Evolutionary conservation across 177 flowering plant genomes (phyloP).

Genomic region (Telopea speciosissima): DNA sequence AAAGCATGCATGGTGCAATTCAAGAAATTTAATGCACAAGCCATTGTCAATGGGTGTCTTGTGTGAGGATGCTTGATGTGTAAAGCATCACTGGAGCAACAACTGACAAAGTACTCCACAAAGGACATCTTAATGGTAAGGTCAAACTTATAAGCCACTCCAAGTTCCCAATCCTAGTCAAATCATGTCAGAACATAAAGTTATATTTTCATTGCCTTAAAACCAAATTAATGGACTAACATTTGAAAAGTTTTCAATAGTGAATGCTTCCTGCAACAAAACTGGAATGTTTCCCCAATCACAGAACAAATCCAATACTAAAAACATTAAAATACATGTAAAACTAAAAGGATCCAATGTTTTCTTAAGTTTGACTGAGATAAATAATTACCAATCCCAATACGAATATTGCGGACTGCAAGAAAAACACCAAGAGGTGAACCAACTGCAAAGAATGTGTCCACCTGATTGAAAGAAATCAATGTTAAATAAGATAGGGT

Average conservation of each 20-base stretch:
- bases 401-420: conserved; percentile 87
- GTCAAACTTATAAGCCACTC: no score
- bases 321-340: not conserved
- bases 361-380: not conserved
- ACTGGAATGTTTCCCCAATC: not conserved
- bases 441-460: conserved; percentile 97
- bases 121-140: no score
- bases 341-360: not conserved
- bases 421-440: conserved; percentile 99
- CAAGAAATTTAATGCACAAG: no score
- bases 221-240: no score
- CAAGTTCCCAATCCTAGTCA: no score
- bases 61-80: no score
- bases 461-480: conserved; percentile 51
- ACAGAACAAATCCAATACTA: not conserved
- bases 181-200: no score
- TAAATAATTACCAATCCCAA: conserved; percentile 68
- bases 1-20: no score
- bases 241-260: not conserved
- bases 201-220: no score
- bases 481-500: not conserved
- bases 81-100: no score
- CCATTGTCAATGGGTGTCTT: no score
- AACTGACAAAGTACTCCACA: no score
- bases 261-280: not conserved